Conservation (phyloP, 495 filamentous ascomycete genomes). For the Trypethelium eluteriae region DNA sequence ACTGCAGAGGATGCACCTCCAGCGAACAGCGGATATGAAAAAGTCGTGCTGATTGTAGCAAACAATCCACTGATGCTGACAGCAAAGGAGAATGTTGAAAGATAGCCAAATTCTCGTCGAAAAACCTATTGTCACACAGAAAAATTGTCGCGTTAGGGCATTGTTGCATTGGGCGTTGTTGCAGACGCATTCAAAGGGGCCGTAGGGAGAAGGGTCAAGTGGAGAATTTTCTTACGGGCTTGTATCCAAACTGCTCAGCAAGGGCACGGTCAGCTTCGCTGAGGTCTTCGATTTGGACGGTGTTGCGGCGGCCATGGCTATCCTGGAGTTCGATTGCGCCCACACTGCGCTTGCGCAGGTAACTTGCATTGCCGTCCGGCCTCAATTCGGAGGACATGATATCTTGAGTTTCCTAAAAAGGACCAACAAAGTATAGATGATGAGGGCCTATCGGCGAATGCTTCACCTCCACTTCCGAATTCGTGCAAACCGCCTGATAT, state of each 20-base stretch:
- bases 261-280: constrained; percentile 26
- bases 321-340: constrained; percentile 20
- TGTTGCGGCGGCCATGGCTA: constrained; percentile 13
- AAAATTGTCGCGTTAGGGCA: background rate
- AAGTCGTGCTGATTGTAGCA: constrained; percentile 53
- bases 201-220: background rate
- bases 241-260: constrained; percentile 28
- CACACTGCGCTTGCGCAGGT: constrained; percentile 18
- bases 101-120: constrained; percentile 56
- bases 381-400: background rate
- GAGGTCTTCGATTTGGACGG: constrained; percentile 22
- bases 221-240: constrained; percentile 17
- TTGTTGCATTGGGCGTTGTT: background rate
- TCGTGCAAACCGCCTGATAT: constrained; percentile 54
- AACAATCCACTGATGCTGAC: constrained; percentile 56
- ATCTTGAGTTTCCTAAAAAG: background rate
- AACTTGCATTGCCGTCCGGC: background rate
- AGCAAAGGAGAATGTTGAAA: constrained; percentile 57
- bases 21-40: constrained; percentile 52
- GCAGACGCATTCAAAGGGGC: background rate
- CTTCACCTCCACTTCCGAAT: constrained; percentile 76
- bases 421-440: background rate
- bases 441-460: constrained; percentile 33
- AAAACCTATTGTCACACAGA: constrained; percentile 38
- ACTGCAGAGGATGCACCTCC: constrained; percentile 53